phyloP scores from a whole-genome alignment of 2,329 filamentous ascomycete genomes.

The Zymoseptoria crescenta region DNA sequence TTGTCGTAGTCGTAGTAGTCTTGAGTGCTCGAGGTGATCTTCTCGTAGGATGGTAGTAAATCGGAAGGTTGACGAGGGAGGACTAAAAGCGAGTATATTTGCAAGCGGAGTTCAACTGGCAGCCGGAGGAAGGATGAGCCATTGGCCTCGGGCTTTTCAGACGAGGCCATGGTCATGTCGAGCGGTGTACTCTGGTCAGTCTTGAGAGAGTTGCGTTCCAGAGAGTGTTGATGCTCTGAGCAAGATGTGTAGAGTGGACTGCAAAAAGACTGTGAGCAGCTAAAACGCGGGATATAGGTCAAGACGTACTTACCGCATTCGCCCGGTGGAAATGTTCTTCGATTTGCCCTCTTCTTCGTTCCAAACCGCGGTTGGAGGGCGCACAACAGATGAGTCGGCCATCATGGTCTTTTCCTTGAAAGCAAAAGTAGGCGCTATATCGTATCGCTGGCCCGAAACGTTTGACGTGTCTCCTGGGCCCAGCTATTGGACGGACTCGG shows the following conservation, averaged over 20 bases:
- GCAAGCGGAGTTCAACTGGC: constrained; percentile 40
- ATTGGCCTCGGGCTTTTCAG: constrained; percentile 1
- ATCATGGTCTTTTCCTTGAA: constrained; percentile 6
- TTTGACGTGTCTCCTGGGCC: not conserved
- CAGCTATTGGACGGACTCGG: not conserved
- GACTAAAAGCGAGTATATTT: constrained; percentile 40
- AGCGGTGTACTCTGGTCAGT: constrained; percentile 9
- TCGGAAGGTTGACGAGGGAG: constrained; percentile 27
- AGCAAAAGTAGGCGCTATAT: not conserved
- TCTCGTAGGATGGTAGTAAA: constrained; percentile 26
- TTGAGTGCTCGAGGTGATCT: constrained; percentile 28
- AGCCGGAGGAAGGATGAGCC: constrained; percentile 34
- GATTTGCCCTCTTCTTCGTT: constrained; percentile 4
- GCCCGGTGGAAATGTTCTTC: constrained; percentile 6
- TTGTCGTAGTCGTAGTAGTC: constrained; percentile 38
- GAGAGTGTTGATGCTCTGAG: constrained; percentile 15
- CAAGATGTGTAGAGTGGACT: constrained; percentile 20
- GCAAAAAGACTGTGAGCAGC: constrained; percentile 3
- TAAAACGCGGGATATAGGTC: not conserved
- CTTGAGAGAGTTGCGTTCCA: constrained; percentile 1
- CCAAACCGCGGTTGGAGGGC: constrained; percentile 9
- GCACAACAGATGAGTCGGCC: constrained; percentile 5
- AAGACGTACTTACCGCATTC: not conserved
- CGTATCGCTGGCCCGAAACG: not conserved
- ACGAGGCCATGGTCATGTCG: constrained; percentile 7